A percentile compares a stretch with the other conserved stretches of the same genome.
Evolutionary conservation across 176 grass and related monocot species (phyloP).

Genomic region (Aegilops umbellulata): DNA sequence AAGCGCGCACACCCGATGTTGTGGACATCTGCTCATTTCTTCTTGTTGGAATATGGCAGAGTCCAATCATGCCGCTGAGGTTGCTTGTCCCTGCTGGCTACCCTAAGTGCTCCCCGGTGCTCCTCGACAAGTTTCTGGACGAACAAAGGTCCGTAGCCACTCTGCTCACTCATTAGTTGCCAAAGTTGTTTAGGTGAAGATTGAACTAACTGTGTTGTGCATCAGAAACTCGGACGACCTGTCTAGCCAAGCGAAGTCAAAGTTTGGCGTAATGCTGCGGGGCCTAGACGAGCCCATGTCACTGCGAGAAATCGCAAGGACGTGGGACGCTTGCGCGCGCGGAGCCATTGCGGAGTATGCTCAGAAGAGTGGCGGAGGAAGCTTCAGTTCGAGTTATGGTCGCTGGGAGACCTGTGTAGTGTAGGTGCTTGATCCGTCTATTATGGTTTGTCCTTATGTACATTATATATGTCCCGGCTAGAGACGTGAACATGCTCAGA

Average conservation of each 20-base stretch:
- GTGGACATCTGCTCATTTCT: neutral
- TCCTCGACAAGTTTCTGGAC: slow-evolving; percentile 83
- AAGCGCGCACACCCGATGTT: neutral
- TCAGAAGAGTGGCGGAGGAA: slow-evolving; percentile 77
- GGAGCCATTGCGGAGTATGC: slow-evolving; percentile 83
- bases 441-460: neutral
- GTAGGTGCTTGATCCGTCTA: slow-evolving; percentile 39
- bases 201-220: slow-evolving; percentile 1
- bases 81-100: slow-evolving; percentile 91
- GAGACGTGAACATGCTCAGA: too few relatives aligned
- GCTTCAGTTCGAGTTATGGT: slow-evolving; percentile 86
- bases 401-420: slow-evolving; percentile 69
- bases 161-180: neutral
- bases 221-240: slow-evolving; percentile 75
- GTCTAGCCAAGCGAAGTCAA: slow-evolving; percentile 62
- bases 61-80: slow-evolving; percentile 86
- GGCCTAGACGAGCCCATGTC: slow-evolving; percentile 77
- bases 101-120: slow-evolving; percentile 84
- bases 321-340: slow-evolving; percentile 74
- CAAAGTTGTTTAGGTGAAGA: neutral
- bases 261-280: slow-evolving; percentile 65
- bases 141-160: slow-evolving; percentile 61
- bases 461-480: too few relatives aligned
- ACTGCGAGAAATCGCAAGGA: slow-evolving; percentile 78
- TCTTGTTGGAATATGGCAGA: slow-evolving; percentile 52